Evolutionary conservation across 768 basidiomycete genomes (phyloP).

Genomic region (Boletus pseudo-olivaceus): DNA sequence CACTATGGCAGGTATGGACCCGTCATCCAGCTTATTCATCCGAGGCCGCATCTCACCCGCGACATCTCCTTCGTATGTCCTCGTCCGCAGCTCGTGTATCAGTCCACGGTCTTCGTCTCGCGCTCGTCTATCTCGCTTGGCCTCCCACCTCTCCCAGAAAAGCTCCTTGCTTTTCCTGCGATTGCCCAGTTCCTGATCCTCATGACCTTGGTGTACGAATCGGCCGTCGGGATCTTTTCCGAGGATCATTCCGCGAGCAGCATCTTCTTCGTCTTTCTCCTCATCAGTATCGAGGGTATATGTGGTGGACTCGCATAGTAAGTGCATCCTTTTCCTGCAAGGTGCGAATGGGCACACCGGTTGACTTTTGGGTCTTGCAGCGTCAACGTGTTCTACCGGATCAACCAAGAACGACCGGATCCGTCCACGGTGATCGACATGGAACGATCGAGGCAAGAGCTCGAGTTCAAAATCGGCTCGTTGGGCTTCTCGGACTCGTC

Average conservation of each 20-base stretch:
- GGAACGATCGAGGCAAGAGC: constrained; percentile 67
- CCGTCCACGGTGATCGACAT: constrained; percentile 43
- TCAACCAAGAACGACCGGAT: constrained; percentile 69
- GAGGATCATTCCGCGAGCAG: constrained; percentile 41
- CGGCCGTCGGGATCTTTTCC: constrained; percentile 63
- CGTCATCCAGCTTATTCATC: constrained; percentile 4
- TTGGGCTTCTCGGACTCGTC: constrained; percentile 83
- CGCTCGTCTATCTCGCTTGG: constrained; percentile 88
- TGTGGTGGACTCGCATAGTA: constrained; percentile 93
- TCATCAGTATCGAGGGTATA: constrained; percentile 86
- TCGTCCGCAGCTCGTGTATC: constrained; percentile 65
- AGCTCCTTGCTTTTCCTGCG: constrained; percentile 70
- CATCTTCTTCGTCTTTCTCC: constrained; percentile 63
- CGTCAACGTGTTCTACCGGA: constrained; percentile 82
- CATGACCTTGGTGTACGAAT: constrained; percentile 57
- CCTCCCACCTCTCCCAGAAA: constrained; percentile 69
- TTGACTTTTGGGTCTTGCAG: constrained; percentile 34
- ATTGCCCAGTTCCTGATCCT: constrained; percentile 68
- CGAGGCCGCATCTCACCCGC: constrained; percentile 1
- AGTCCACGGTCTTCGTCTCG: constrained; percentile 89
- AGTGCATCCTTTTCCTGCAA: constrained; percentile 21
- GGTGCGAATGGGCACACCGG: neutral
- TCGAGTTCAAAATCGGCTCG: constrained; percentile 87
- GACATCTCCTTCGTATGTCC: neutral
- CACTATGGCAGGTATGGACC: constrained; percentile 78